phyloP scores from a whole-genome alignment of 129 eudicot genomes.

The Centaurea solstitialis region DNA sequence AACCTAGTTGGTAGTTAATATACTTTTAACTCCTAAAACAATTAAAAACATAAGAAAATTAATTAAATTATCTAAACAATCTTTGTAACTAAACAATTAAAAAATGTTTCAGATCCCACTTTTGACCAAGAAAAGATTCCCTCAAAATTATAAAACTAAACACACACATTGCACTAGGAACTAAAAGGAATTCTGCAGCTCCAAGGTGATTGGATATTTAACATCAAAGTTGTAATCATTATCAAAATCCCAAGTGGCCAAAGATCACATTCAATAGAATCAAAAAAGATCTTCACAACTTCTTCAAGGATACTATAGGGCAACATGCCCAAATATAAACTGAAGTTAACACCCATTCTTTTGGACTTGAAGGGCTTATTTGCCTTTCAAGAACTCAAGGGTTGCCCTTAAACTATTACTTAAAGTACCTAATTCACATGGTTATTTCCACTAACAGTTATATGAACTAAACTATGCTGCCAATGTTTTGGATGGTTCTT shows the following conservation, averaged over 20 bases:
- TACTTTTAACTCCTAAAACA: too few relatives aligned
- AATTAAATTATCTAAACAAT: neutral
- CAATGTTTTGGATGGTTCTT: constrained; percentile 29
- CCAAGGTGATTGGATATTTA: constrained; percentile 39
- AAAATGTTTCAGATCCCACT: constrained; percentile 15
- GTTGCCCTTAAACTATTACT: constrained; percentile 20
- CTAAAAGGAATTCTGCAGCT: constrained; percentile 23
- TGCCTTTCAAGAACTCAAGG: constrained; percentile 34
- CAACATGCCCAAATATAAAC: constrained; percentile 7
- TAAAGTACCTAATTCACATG: constrained; percentile 34
- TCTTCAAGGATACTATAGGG: constrained; percentile 2
- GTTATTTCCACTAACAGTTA: constrained; percentile 39
- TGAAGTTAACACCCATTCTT: constrained; percentile 5
- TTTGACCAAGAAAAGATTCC: constrained; percentile 34
- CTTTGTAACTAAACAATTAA: neutral
- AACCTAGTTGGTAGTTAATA: neutral
- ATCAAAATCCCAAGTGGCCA: constrained; percentile 27
- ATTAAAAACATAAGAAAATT: neutral
- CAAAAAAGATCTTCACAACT: constrained; percentile 15
- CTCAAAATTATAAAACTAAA: neutral
- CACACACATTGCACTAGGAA: constrained; percentile 12
- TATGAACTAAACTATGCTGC: constrained; percentile 13
- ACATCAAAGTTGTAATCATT: neutral
- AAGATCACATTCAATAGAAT: constrained; percentile 14
- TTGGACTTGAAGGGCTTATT: constrained; percentile 22